Evolutionary conservation across 257 asterid species (phyloP).

Genomic region (Primulina eburnea): DNA sequence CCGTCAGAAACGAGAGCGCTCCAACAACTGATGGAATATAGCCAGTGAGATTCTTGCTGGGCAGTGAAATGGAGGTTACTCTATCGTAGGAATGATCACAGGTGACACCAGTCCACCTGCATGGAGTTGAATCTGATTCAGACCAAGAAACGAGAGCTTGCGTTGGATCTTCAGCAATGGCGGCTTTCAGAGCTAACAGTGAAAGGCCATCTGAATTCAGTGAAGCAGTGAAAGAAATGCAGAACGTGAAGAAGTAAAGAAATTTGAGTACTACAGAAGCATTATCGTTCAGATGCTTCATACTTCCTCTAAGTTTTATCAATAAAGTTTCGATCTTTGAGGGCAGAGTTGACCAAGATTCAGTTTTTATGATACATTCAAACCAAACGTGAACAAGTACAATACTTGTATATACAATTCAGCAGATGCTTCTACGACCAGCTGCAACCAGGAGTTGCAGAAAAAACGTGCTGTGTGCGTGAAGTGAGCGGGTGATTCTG

Average conservation of each 20-base stretch:
- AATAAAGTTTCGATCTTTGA: conserved; percentile 3
- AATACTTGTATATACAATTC: not conserved
- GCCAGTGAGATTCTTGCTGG: conserved; percentile 65
- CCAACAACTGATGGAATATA: conserved; percentile 92
- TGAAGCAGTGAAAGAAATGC: conserved; percentile 35
- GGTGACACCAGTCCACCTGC: conserved; percentile 76
- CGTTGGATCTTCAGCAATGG: conserved; percentile 66
- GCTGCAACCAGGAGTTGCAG: conserved; percentile 45
- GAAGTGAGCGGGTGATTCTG: conserved; percentile 12
- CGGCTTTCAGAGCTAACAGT: conserved; percentile 81
- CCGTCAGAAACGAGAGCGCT: conserved; percentile 54
- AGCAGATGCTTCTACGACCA: not conserved
- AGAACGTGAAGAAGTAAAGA: conserved; percentile 39
- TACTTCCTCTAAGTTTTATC: not conserved
- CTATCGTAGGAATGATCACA: conserved; percentile 50
- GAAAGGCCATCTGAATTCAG: conserved; percentile 81
- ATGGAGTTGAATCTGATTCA: conserved; percentile 65
- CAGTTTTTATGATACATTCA: conserved; percentile 15
- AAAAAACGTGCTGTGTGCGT: conserved; percentile 18
- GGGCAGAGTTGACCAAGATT: conserved; percentile 1
- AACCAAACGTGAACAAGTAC: conserved; percentile 1
- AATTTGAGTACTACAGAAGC: conserved; percentile 20
- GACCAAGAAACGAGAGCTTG: conserved; percentile 66
- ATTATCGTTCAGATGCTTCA: conserved; percentile 11
- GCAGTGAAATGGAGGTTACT: conserved; percentile 61